Percentiles rank a stretch among this genome's conserved stretches.
Conservation (phyloP, 2,329 filamentous ascomycete genomes). For the Lachnellula cervina region DNA sequence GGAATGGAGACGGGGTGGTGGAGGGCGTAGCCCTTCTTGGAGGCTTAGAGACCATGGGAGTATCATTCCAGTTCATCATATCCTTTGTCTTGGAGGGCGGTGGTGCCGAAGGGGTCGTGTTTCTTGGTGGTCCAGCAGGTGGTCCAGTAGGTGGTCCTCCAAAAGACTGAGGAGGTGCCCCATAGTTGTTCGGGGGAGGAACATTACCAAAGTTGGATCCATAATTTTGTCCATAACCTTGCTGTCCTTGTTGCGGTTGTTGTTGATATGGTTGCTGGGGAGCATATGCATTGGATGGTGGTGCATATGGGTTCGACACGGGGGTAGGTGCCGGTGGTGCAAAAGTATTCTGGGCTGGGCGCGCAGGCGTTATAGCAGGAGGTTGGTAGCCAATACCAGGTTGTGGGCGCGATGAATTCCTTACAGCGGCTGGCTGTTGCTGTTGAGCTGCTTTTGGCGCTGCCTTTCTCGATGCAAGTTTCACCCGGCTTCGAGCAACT, state of each 20-base stretch:
- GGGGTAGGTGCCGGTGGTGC: conserved; percentile 31
- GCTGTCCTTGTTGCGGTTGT: conserved; percentile 29
- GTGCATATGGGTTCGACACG: conserved; percentile 46
- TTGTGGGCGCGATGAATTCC: conserved; percentile 40
- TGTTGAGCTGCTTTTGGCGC: conserved; percentile 34
- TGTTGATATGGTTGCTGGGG: conserved; percentile 38
- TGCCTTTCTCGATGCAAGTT: conserved; percentile 70
- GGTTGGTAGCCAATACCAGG: conserved; percentile 44
- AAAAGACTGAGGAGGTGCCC: conserved; percentile 34
- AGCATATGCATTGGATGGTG: conserved; percentile 35
- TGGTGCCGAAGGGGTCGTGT: conserved; percentile 60
- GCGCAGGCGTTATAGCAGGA: conserved; percentile 24
- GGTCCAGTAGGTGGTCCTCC: conserved; percentile 48
- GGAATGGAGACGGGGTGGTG: conserved; percentile 71
- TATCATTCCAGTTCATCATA: conserved; percentile 88
- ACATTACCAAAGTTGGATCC: conserved; percentile 33
- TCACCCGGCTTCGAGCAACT: conserved; percentile 77
- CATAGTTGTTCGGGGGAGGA: conserved; percentile 20
- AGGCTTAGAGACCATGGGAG: conserved; percentile 75
- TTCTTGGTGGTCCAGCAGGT: conserved; percentile 59
- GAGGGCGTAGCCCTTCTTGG: conserved; percentile 66
- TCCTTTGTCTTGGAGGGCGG: conserved; percentile 68
- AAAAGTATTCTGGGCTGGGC: conserved; percentile 35
- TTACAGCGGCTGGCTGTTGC: conserved; percentile 33
- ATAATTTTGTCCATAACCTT: conserved; percentile 35